A percentile compares a stretch with the other conserved stretches of the same genome.
These are phyloP conservation scores for Clitopilus passeckerianus DNA, from an alignment of 768 basidiomycete genomes.

Conservation along the genomic window DNA sequence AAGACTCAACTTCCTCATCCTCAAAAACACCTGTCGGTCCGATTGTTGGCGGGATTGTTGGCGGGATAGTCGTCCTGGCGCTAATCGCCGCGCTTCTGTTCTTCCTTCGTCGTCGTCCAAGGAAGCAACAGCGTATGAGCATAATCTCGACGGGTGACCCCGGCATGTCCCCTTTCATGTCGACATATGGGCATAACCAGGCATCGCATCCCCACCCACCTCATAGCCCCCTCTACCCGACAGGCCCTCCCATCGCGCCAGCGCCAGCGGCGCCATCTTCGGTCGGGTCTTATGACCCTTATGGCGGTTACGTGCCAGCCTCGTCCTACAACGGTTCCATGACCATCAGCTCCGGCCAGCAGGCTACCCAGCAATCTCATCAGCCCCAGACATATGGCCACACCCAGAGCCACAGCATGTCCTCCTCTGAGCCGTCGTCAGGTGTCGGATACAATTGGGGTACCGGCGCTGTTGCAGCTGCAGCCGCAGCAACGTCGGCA, in stretches of 20 bases:
- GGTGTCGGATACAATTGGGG: neutral
- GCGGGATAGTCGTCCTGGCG: constrained; percentile 3
- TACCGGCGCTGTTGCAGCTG: neutral
- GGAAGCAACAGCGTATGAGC: neutral
- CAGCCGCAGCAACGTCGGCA: too few species aligned
- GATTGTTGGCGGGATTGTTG: constrained; percentile 12
- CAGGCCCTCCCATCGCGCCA: neutral
- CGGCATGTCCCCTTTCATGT: constrained; percentile 3
- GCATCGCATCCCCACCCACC: neutral
- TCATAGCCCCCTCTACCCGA: neutral
- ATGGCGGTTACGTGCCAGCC: neutral
- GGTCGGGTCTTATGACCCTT: neutral
- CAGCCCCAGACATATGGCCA: neutral
- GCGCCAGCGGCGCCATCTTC: neutral
- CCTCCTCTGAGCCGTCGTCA: neutral
- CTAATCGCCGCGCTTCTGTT: neutral
- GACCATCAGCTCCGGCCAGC: neutral
- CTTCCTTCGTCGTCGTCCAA: constrained; percentile 3
- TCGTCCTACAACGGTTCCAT: neutral
- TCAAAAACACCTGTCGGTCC: constrained; percentile 6
- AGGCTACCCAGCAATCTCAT: neutral
- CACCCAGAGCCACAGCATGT: neutral
- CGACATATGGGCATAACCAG: neutral
- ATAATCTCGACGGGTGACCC: neutral
- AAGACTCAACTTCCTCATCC: neutral